Evolutionary conservation across 2,329 filamentous ascomycete genomes (phyloP), one percentile per base, ranked within the genome.

Genomic region (Colletotrichum sojae): DNA sequence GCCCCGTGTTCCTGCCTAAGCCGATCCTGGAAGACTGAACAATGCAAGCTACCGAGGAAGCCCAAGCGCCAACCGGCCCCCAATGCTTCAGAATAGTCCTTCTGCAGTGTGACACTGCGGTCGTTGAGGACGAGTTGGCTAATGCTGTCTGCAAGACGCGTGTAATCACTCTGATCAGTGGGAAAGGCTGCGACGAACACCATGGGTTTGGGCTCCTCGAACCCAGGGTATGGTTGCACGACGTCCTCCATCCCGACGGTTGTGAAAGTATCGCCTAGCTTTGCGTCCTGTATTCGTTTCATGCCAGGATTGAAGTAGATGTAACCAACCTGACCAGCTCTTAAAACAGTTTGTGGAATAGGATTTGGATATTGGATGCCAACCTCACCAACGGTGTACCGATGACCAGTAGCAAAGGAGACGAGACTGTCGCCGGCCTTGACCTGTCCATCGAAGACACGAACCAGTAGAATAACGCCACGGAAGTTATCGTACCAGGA

Each of bases 401-500:
- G 95, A 71, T 93, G 86, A 6, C 92, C 92, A 0, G 96, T 99
- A 1, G 92, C 95, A 74, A 98, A 92, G 0, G 95, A 98, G 5
- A 93, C 83, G n/a, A 99, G 83, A 46, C 92, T 90, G 76, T 98
- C 94, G 5, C 96, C 96, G 0, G 95, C 90, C 67, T 87, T 89
- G 71, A 99, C 86, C 59, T 89, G 88, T 12, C 96, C 96, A 72
- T 98, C 94, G 75, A 99, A 99, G 18, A 99, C 85, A 12, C 96
- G 88, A 13, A 99, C 94, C 6, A 99, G 86, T 59, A 98, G 86
- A 61, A 98, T 92, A 43, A 99, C 96, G 13, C 96, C 96, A 73
- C 94, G 92, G 80, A 98, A 99, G 70, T 92, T 95, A 77, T 97
- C 95, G 78, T 99, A 99, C 96, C 96, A 99, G 22, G 95, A 98